Percentiles rank a stretch among this genome's conserved stretches.
These are phyloP conservation scores for Solanum hybrid DNA, from an alignment of 305 asterid species.

Conservation along the genomic window DNA sequence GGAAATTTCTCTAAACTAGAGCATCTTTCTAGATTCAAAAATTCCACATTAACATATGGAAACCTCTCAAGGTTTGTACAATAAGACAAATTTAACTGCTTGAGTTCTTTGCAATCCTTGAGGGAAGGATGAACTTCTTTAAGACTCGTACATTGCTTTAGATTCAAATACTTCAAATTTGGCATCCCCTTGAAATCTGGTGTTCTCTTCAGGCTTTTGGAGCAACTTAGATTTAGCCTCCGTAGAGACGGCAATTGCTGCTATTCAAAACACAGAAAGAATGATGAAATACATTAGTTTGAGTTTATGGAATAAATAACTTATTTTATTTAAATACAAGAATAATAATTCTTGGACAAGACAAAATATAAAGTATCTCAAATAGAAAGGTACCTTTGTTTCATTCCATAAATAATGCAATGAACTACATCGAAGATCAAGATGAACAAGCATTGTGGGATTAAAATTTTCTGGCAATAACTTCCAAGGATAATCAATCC, in stretches of 20 bases:
- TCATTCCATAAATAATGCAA: too few relatives aligned
- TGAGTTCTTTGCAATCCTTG: background rate
- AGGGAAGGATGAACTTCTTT: background rate
- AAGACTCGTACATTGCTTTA: fast-evolving
- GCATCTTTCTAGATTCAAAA: fast-evolving
- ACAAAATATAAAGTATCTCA: too few relatives aligned
- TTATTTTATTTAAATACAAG: too few relatives aligned
- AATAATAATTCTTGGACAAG: too few relatives aligned
- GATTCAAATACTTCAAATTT: background rate
- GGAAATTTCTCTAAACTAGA: background rate
- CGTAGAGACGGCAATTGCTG: background rate
- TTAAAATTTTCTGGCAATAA: too few relatives aligned
- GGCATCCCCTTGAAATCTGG: background rate
- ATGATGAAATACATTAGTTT: too few relatives aligned
- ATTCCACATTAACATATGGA: background rate
- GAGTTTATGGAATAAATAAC: too few relatives aligned
- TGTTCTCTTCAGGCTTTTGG: background rate
- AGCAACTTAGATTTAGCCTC: background rate
- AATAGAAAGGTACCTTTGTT: too few relatives aligned
- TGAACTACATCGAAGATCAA: too few relatives aligned
- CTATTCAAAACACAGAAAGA: background rate
- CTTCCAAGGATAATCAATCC: too few relatives aligned
- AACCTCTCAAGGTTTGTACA: background rate
- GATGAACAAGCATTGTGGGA: too few relatives aligned
- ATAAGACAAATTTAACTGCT: fast-evolving